Conservation (phyloP, 495 filamentous ascomycete genomes). For the Xylaria acuta region DNA sequence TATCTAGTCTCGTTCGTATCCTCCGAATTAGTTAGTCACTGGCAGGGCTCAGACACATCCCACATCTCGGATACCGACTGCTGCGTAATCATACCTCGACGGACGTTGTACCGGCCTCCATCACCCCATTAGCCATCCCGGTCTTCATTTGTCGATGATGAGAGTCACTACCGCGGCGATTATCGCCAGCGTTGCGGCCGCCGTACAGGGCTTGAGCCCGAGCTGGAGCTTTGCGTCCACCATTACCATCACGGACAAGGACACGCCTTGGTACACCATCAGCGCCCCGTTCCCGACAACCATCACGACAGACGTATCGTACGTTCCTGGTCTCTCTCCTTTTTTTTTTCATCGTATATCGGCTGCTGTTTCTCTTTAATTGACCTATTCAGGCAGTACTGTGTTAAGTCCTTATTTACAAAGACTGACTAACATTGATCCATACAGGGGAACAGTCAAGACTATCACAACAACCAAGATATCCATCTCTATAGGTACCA, state of each 20-base stretch:
- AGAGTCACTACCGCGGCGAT: not conserved
- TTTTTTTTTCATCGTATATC: too few relatives aligned
- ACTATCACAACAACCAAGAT: slow-evolving; percentile 14
- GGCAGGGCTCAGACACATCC: not conserved
- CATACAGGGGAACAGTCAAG: slow-evolving; percentile 13
- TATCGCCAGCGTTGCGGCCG: slow-evolving; percentile 5
- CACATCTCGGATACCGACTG: not conserved
- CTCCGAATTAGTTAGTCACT: not conserved
- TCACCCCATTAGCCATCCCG: not conserved
- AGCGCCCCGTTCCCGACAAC: slow-evolving; percentile 11
- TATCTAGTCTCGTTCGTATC: not conserved
- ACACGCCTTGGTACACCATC: slow-evolving; percentile 15
- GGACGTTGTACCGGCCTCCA: too few relatives aligned
- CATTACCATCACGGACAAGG: not conserved
- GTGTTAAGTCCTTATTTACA: not conserved
- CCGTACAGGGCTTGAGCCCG: not conserved
- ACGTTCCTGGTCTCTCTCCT: not conserved
- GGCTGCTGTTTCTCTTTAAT: too few relatives aligned
- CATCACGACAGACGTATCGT: slow-evolving; percentile 9
- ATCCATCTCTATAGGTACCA: slow-evolving; percentile 18
- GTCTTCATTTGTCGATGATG: not conserved
- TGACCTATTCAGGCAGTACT: not conserved
- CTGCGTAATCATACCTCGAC: not conserved
- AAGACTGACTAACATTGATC: slow-evolving; percentile 11
- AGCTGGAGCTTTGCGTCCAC: slow-evolving; percentile 25